Conservation (phyloP, 2,329 filamentous ascomycete species). For the Xylariales sp. region DNA sequence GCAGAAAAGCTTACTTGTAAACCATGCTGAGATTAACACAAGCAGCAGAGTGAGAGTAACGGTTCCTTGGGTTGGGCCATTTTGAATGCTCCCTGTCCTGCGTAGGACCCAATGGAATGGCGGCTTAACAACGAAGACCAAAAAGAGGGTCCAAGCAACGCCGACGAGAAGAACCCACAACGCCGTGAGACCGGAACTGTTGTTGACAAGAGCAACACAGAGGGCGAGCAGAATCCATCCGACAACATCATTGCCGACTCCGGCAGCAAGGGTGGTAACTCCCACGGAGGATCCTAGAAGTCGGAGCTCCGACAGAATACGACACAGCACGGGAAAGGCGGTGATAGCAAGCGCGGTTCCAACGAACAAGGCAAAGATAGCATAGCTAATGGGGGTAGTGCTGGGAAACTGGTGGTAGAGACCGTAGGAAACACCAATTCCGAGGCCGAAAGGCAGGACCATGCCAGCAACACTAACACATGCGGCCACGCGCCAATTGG, state of each 20-base stretch:
- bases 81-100: slow-evolving; percentile 72
- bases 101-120: slow-evolving; percentile 70
- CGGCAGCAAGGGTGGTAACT: slow-evolving; percentile 85
- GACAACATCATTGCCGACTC: slow-evolving; percentile 87
- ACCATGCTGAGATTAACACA: slow-evolving; percentile 63
- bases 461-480: slow-evolving; percentile 68
- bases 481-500: slow-evolving; percentile 66
- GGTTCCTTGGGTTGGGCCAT: slow-evolving; percentile 82
- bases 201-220: slow-evolving; percentile 90
- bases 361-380: slow-evolving; percentile 64
- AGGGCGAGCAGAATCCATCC: slow-evolving; percentile 91
- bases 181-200: slow-evolving; percentile 74
- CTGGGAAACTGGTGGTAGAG: slow-evolving; percentile 61
- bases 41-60: slow-evolving; percentile 79
- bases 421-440: slow-evolving; percentile 66
- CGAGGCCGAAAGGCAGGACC: slow-evolving; percentile 67
- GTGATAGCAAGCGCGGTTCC: slow-evolving; percentile 94
- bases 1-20: slow-evolving; percentile 35
- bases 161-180: slow-evolving; percentile 78
- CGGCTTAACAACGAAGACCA: slow-evolving; percentile 70
- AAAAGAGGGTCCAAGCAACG: slow-evolving; percentile 70
- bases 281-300: slow-evolving; percentile 79
- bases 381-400: slow-evolving; percentile 27
- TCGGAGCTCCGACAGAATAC: slow-evolving; percentile 88
- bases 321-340: slow-evolving; percentile 84